Evolutionary conservation across 176 grass and related monocot species (phyloP), one percentile per base, ranked within the genome.

Genomic region (Poa pratensis): DNA sequence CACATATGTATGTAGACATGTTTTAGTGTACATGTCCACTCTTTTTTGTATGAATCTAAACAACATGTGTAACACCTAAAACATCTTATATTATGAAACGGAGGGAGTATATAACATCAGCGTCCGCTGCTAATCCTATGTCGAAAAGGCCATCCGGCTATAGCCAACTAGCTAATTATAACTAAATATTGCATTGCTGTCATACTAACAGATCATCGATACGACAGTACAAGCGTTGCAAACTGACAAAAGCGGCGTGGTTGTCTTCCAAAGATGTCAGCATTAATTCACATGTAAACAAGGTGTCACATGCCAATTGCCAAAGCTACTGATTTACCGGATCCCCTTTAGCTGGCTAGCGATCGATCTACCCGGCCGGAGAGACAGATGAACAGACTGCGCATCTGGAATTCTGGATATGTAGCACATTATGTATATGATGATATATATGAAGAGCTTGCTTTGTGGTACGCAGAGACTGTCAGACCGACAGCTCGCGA

Each of bases 221-320:
- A 14, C 12, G 35, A 75, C 49, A 60, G 59, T 18, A 5, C 70
- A 37, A 49, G 49, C 60, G 49, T 76, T 76, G 71, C 86, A 82
- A 58, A 68, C 15, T 35, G 86, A 87, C 86, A 87, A 58, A 58
- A 58, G 60, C 3, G 45, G 23, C 0, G 14, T 23, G 34, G 30
- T 13, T 82, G 79, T 81, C 69, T 64, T 30, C 45, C 81, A 55
- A 66, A 30, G 78, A 69, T 82, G 60, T 50, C 59, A 46, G 60
- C 17, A 82, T 88, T 82, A 60, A 19, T 51, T 70, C 26, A 26
- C 73, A 48, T 32, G 39, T 75, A 70, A 42, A 83, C 86, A 19
- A 70, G 17, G 86, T 70, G 52, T 88, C 86, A 83, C 53, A 72
- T 88, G 86, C 77, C 57, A 40, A 71, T 37, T 62, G 80, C 77